A percentile compares a stretch with the other conserved stretches of the same genome.
These are phyloP conservation scores for Paramecium sexaurelia DNA, from an alignment of 73 alveolate genomes.

Conservation along the genomic window DNA sequence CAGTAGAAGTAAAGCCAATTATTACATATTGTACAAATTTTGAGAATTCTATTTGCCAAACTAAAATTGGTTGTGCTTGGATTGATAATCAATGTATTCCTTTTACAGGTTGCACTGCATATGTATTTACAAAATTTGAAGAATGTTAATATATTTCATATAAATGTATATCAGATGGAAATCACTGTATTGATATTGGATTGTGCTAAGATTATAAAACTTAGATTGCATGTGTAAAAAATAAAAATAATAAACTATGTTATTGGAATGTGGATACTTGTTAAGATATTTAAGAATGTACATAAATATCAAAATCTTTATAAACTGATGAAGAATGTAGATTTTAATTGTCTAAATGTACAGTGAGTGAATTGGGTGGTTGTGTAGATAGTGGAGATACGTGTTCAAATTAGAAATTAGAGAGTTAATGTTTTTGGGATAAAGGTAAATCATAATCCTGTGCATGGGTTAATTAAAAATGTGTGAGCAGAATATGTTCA, in stretches of 20 bases:
- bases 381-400: background rate
- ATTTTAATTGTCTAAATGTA: background rate
- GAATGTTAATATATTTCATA: background rate
- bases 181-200: background rate
- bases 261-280: background rate
- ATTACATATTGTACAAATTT: background rate
- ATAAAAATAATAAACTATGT: background rate
- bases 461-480: background rate
- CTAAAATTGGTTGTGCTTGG: slow-evolving; percentile 2
- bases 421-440: background rate
- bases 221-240: background rate
- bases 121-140: background rate
- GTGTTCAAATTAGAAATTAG: background rate
- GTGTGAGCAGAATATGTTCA: slow-evolving; percentile 29
- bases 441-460: background rate
- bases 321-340: background rate
- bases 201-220: background rate
- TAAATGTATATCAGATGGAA: slow-evolving; percentile 2
- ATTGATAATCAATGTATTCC: background rate
- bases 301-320: background rate
- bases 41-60: background rate
- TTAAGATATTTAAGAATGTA: background rate
- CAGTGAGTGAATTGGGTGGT: background rate
- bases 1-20: background rate
- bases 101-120: slow-evolving; percentile 42